phyloP scores from a whole-genome alignment of 768 basidiomycete genomes.

The Lactarius quietus region DNA sequence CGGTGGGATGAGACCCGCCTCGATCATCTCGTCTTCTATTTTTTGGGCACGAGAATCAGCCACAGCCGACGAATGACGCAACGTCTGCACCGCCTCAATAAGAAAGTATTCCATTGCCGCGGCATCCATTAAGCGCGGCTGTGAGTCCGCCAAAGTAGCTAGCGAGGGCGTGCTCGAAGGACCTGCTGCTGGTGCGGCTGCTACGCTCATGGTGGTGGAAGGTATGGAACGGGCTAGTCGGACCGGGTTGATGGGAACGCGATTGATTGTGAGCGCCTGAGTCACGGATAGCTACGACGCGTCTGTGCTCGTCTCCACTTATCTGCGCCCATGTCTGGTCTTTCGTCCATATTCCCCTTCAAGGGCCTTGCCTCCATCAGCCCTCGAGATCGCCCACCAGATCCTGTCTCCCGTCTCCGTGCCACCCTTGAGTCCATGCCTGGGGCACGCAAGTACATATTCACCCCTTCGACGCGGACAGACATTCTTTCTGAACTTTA shows the following conservation, averaged over 20 bases:
- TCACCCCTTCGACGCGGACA: constrained; percentile 67
- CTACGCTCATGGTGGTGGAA: constrained; percentile 9
- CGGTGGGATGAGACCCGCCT: constrained; percentile 66
- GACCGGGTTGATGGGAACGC: background rate
- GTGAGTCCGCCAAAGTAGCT: constrained; percentile 61
- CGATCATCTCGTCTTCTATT: constrained; percentile 74
- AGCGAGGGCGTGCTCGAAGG: constrained; percentile 34
- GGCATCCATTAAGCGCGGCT: constrained; percentile 56
- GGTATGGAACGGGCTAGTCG: constrained; percentile 23
- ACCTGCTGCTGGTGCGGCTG: constrained; percentile 18
- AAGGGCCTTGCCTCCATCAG: constrained; percentile 55
- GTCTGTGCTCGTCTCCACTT: constrained; percentile 1
- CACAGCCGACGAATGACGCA: constrained; percentile 70
- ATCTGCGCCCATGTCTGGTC: constrained; percentile 37
- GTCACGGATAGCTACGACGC: too few relatives aligned
- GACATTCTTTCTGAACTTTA: constrained; percentile 83
- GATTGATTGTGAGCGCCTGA: background rate
- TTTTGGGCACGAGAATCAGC: constrained; percentile 64
- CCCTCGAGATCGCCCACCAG: constrained; percentile 51
- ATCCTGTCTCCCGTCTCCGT: constrained; percentile 68
- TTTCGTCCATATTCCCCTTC: constrained; percentile 45
- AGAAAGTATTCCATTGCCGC: constrained; percentile 82
- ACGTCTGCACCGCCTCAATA: constrained; percentile 71
- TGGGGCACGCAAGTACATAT: constrained; percentile 70
- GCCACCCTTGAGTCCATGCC: constrained; percentile 81